Percentiles rank a stretch among this genome's conserved stretches.
Evolutionary conservation across 306 rosid genomes (phyloP).

Genomic region (Gynostemma pentaphyllum): DNA sequence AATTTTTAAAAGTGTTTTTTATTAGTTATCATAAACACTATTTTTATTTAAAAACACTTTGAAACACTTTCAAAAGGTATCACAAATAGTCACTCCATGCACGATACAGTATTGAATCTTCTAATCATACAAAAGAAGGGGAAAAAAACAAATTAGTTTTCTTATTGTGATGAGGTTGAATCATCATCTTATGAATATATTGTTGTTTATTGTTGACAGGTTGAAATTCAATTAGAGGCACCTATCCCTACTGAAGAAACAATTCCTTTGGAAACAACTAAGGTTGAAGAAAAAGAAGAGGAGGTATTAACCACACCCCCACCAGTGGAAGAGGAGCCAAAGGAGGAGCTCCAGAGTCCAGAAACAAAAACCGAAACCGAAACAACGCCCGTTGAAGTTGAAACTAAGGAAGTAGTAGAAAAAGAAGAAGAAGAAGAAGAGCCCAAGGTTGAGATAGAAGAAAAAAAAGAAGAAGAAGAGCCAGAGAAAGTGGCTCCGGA

Average conservation of each 20-base stretch:
- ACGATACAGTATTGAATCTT: too few species aligned
- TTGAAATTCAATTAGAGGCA: slow-evolving; percentile 41
- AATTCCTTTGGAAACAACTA: slow-evolving; percentile 24
- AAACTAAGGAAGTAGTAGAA: slow-evolving; percentile 21
- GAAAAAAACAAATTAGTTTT: too few species aligned
- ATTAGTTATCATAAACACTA: too few species aligned
- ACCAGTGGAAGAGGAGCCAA: background rate
- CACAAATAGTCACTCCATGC: too few species aligned
- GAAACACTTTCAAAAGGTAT: too few species aligned
- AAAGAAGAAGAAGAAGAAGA: background rate
- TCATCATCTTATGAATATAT: background rate
- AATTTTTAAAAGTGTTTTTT: too few species aligned
- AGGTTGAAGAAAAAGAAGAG: slow-evolving; percentile 32
- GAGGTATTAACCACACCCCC: slow-evolving; percentile 14
- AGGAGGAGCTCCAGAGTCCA: slow-evolving; percentile 2
- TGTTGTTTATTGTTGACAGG: slow-evolving; percentile 18
- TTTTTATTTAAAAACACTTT: too few species aligned
- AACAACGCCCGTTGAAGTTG: slow-evolving; percentile 24
- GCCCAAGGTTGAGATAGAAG: background rate
- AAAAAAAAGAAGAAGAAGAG: background rate
- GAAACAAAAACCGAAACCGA: slow-evolving; percentile 25
- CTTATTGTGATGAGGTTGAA: too few species aligned
- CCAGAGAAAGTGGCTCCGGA: slow-evolving; percentile 11
- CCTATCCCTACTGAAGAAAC: slow-evolving; percentile 41
- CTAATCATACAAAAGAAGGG: too few species aligned